phyloP scores from a whole-genome alignment of 768 basidiomycete species.

The Lentinula sp. region DNA sequence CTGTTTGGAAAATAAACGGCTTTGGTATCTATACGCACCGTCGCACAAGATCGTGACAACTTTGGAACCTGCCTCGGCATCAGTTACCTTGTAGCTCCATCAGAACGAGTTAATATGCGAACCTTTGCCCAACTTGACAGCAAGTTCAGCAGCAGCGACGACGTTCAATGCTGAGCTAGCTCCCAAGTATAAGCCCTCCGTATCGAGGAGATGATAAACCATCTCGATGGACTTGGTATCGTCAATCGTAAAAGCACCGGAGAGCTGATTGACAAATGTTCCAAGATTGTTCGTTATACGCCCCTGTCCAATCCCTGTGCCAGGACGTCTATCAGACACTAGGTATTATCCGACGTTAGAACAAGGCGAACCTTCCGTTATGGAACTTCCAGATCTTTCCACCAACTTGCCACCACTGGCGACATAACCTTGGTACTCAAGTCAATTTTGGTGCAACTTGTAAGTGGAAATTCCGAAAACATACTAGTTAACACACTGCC shows the following conservation, averaged over 20 bases:
- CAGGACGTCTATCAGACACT: conserved; percentile 1
- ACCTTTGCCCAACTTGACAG: conserved; percentile 81
- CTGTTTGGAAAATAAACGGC: conserved; percentile 86
- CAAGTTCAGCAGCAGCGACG: conserved; percentile 87
- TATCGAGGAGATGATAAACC: conserved; percentile 88
- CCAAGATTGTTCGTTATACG: conserved; percentile 88
- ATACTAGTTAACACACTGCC: conserved; percentile 81
- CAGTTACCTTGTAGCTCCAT: not conserved
- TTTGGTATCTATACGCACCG: conserved; percentile 97
- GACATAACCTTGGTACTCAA: conserved; percentile 37
- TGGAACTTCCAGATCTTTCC: conserved; percentile 80
- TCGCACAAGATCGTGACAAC: conserved; percentile 90
- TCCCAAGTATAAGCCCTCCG: conserved; percentile 91
- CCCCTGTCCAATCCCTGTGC: conserved; percentile 90
- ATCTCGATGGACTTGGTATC: conserved; percentile 89
- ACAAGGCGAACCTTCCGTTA: conserved; percentile 71
- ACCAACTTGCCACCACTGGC: conserved; percentile 70
- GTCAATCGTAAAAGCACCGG: conserved; percentile 80
- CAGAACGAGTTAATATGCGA: not conserved
- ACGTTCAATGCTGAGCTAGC: conserved; percentile 94
- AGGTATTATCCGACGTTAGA: not conserved
- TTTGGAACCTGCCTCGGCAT: conserved; percentile 52
- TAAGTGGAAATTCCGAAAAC: not conserved
- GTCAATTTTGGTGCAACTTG: not conserved
- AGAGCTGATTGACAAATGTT: conserved; percentile 71